Evolutionary conservation across 768 basidiomycete genomes (phyloP).

Genomic region (Rhizopogon vinicolor): DNA sequence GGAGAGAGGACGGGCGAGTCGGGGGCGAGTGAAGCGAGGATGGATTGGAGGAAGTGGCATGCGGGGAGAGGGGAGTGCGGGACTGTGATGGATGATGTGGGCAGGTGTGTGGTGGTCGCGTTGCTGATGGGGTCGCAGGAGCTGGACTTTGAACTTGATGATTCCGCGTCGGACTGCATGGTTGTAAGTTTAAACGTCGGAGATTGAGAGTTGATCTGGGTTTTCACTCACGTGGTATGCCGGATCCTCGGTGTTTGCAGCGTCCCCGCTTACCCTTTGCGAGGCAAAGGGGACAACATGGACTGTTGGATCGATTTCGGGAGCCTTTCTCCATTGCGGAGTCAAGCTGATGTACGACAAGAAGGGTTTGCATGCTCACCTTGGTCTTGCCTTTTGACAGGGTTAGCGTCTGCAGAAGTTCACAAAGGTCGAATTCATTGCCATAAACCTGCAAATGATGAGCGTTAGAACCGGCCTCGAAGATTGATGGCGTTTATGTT

Average conservation of each 20-base stretch:
- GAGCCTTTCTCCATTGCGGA: slow-evolving; percentile 27
- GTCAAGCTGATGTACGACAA: neutral
- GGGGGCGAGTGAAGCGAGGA: slow-evolving; percentile 51
- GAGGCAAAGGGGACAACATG: slow-evolving; percentile 22
- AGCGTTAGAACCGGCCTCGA: slow-evolving; percentile 2
- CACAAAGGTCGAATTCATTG: slow-evolving; percentile 45
- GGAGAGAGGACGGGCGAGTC: slow-evolving; percentile 30
- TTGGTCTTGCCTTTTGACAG: slow-evolving; percentile 32
- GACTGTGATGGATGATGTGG: slow-evolving; percentile 12
- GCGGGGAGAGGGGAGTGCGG: slow-evolving; percentile 31
- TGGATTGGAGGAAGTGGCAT: slow-evolving; percentile 59
- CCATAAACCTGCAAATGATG: slow-evolving; percentile 16
- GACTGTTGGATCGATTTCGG: slow-evolving; percentile 11
- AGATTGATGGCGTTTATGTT: neutral
- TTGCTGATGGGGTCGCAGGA: slow-evolving; percentile 20
- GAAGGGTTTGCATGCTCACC: slow-evolving; percentile 15
- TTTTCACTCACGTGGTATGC: slow-evolving; percentile 34
- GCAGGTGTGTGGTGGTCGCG: slow-evolving; percentile 8
- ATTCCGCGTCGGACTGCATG: slow-evolving; percentile 42
- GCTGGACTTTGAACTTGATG: slow-evolving; percentile 40
- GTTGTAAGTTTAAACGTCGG: neutral
- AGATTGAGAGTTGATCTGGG: neutral
- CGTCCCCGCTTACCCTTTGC: slow-evolving; percentile 33
- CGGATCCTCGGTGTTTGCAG: slow-evolving; percentile 41
- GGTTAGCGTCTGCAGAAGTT: slow-evolving; percentile 47